phyloP scores from a whole-genome alignment of 192 early-diverging fungal species.

The Phycomyces blakesleeanus region DNA sequence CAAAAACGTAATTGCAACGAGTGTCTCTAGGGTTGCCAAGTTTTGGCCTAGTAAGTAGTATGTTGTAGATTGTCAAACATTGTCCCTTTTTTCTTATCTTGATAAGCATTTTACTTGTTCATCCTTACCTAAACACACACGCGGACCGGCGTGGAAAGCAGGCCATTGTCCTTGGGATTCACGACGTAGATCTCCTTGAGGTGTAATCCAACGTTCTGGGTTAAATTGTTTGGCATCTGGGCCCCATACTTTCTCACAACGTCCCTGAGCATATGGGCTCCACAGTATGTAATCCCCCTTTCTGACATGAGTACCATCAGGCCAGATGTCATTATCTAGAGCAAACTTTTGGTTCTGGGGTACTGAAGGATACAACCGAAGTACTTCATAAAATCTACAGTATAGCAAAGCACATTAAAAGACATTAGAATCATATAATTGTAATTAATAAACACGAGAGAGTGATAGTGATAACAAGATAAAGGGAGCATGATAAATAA shows the following conservation, averaged over 20 bases:
- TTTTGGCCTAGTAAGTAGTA: slow-evolving; percentile 34
- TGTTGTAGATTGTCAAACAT: neutral
- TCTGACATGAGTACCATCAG: slow-evolving; percentile 55
- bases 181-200: slow-evolving; percentile 27
- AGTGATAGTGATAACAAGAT: too few species aligned
- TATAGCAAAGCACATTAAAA: too few species aligned
- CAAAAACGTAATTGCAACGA: slow-evolving; percentile 35
- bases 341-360: slow-evolving; percentile 55
- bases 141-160: slow-evolving; percentile 59
- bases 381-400: slow-evolving; percentile 43
- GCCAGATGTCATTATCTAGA: slow-evolving; percentile 54
- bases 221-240: slow-evolving; percentile 55
- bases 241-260: slow-evolving; percentile 58
- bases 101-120: too few species aligned
- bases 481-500: too few species aligned
- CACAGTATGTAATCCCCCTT: slow-evolving; percentile 50
- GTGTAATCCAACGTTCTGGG: slow-evolving; percentile 64
- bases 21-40: slow-evolving; percentile 42
- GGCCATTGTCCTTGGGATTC: slow-evolving; percentile 45
- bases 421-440: too few species aligned
- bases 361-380: slow-evolving; percentile 66
- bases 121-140: slow-evolving; percentile 19
- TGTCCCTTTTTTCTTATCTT: too few species aligned
- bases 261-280: slow-evolving; percentile 50
- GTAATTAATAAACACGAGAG: too few species aligned